Evolutionary conservation across 2,329 filamentous ascomycete genomes (phyloP), one percentile per base, ranked within the genome.

Genomic region (Paecilomyces niveus): DNA sequence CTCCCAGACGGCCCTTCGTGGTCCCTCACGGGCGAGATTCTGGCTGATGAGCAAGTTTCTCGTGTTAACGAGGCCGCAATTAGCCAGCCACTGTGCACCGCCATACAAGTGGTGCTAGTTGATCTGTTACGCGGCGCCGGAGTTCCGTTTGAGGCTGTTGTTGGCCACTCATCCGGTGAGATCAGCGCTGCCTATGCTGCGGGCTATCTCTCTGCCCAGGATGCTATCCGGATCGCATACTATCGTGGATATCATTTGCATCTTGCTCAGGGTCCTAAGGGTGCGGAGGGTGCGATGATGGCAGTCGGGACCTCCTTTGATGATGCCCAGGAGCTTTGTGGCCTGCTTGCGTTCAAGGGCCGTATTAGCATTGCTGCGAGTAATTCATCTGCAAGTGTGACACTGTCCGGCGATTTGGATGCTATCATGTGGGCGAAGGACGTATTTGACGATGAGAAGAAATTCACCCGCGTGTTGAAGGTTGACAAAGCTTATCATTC

Each of bases 171-270:
- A 0, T 77, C 74, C 0, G 80, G 80, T 7, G 80, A 82, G 63
- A 81, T 81, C n/a, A 78, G 67, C 0, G 80, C 80, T 0, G 81
- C 78, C 0, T 83, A 81, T 61, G 78, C 80, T 0, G 75, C 78
- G 0, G 80, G 80, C 0, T 68, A 74, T 21, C 56, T 84, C 2
- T 68, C 68, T 0, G 70, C 69, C 1, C 54, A 63, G 1, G 75
- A 79, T 11, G 79, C 80, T 3, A 78, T 82, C 3, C 64, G 64
- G 0, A 69, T 76, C n/a, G 78, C 80, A 0, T 82, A 79, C 61
- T 78, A 77, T 55, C 75, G 80, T 0, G 79, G 80, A 0, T 63
- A 73, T 9, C 66, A 68, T 54, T 63, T 70, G 6, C 62, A 62
- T 0, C 58, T 65, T 7, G 65, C 65, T 2, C 35, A 54, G 0